A percentile compares a stretch with the other conserved stretches of the same genome.
These are phyloP conservation scores for Senna siamea DNA, from an alignment of 306 rosid genomes.

Conservation along the genomic window DNA sequence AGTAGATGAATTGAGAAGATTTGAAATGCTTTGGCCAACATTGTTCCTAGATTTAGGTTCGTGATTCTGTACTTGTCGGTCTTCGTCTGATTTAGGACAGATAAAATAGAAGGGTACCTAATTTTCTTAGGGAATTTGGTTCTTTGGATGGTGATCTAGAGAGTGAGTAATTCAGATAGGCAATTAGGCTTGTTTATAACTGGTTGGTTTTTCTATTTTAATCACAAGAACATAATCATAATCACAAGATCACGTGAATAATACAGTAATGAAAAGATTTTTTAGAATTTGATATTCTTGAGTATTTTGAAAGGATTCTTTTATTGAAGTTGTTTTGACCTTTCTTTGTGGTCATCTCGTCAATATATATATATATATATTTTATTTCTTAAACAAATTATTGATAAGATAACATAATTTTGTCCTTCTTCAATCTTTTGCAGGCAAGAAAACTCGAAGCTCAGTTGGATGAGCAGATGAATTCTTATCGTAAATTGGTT, in stretches of 20 bases:
- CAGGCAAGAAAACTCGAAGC: conserved; percentile 98
- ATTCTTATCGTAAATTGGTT: conserved; percentile 78
- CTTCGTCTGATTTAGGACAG: no score
- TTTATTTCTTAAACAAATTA: conserved; percentile 17
- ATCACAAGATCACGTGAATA: no score
- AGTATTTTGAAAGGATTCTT: conserved; percentile 16
- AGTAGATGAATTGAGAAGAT: neutral
- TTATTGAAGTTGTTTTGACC: conserved; percentile 8
- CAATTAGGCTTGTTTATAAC: neutral
- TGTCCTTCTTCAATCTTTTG: conserved; percentile 28
- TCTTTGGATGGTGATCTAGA: conserved; percentile 19
- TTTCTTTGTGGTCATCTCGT: neutral
- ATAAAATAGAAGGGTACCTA: neutral
- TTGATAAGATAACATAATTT: conserved; percentile 31
- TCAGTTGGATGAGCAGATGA: conserved; percentile 95
- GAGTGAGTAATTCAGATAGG: conserved; percentile 4
- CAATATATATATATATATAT: conserved; percentile 16
- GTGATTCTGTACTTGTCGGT: no score
- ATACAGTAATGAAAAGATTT: neutral
- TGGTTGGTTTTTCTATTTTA: neutral
- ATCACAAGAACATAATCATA: neutral
- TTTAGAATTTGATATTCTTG: conserved; percentile 3
- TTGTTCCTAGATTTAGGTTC: conserved; percentile 11
- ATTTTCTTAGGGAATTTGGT: neutral
- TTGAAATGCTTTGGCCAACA: neutral